These are phyloP conservation scores for Epithemia pelagica DNA, from an alignment of 108 stramenopile genomes.

Conservation along the genomic window DNA sequence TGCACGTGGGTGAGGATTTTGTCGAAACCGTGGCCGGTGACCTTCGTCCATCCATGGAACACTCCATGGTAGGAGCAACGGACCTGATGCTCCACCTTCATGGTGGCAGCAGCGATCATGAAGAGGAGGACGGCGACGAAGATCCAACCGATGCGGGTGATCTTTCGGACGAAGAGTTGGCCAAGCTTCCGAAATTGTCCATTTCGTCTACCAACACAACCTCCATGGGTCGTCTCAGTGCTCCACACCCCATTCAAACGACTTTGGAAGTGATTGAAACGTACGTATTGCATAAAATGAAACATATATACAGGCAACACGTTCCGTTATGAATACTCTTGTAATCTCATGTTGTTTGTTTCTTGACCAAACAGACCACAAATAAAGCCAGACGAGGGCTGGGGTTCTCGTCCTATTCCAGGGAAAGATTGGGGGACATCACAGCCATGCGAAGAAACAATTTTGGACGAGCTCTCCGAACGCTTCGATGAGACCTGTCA, in stretches of 20 bases:
- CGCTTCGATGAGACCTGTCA: constrained; percentile 33
- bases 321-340: too few species aligned
- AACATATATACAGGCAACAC: too few species aligned
- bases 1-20: background rate
- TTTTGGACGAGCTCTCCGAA: constrained; percentile 27
- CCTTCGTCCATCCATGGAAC: background rate
- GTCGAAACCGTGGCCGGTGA: background rate
- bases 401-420: constrained; percentile 64
- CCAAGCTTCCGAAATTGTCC: background rate
- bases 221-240: constrained; percentile 2
- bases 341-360: constrained; percentile 1
- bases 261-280: constrained; percentile 1
- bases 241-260: background rate
- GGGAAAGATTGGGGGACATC: constrained; percentile 79
- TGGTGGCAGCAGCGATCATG: background rate
- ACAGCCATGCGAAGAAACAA: constrained; percentile 24
- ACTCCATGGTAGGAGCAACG: background rate
- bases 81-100: constrained; percentile 2
- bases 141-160: background rate
- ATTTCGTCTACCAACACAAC: background rate
- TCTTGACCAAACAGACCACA: constrained; percentile 29
- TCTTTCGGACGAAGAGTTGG: background rate
- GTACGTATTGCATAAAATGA: too few species aligned
- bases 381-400: constrained; percentile 39
- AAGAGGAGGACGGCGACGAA: background rate